A percentile compares a stretch with the other conserved stretches of the same genome.
Evolutionary conservation across 106 monocot genomes (phyloP).

Genomic region (Iris macrosiphon): DNA sequence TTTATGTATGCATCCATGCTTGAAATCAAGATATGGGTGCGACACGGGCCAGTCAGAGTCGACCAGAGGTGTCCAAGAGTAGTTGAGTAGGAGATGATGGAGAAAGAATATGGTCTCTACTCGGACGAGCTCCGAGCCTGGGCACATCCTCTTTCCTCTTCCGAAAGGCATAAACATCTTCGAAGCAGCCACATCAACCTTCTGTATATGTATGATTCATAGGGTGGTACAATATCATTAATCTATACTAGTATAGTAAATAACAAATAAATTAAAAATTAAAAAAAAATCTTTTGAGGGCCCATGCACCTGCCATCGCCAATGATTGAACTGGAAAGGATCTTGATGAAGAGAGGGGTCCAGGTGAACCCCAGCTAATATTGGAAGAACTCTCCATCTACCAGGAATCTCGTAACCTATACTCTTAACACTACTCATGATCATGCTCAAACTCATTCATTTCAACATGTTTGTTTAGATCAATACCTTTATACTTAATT

Average conservation of each 20-base stretch:
- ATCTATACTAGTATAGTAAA: too few relatives aligned
- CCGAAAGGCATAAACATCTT: slow-evolving; percentile 33
- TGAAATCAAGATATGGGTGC: slow-evolving; percentile 27
- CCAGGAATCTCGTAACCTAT: slow-evolving; percentile 24
- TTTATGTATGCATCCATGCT: too few relatives aligned
- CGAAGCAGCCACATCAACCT: not conserved
- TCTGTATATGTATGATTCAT: slow-evolving; percentile 1
- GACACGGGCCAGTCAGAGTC: slow-evolving; percentile 23
- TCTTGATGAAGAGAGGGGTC: slow-evolving; percentile 22
- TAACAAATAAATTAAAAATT: too few relatives aligned
- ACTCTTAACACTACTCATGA: too few relatives aligned
- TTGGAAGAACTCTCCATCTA: slow-evolving; percentile 30
- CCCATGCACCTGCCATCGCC: slow-evolving; percentile 29
- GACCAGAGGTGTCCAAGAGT: slow-evolving; percentile 17
- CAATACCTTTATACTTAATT: too few relatives aligned
- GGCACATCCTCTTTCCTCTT: slow-evolving; percentile 33
- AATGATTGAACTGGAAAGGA: slow-evolving; percentile 20
- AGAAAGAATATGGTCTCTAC: slow-evolving; percentile 22
- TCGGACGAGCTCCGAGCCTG: slow-evolving; percentile 19
- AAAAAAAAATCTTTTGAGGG: too few relatives aligned
- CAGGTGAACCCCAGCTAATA: slow-evolving; percentile 16
- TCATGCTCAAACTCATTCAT: too few relatives aligned
- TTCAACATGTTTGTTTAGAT: too few relatives aligned
- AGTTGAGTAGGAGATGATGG: slow-evolving; percentile 33
- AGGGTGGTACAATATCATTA: not conserved